Base-by-base conservation (phyloP, 495 filamentous ascomycete genomes). In the Aspergillus mulundensis region DNA sequence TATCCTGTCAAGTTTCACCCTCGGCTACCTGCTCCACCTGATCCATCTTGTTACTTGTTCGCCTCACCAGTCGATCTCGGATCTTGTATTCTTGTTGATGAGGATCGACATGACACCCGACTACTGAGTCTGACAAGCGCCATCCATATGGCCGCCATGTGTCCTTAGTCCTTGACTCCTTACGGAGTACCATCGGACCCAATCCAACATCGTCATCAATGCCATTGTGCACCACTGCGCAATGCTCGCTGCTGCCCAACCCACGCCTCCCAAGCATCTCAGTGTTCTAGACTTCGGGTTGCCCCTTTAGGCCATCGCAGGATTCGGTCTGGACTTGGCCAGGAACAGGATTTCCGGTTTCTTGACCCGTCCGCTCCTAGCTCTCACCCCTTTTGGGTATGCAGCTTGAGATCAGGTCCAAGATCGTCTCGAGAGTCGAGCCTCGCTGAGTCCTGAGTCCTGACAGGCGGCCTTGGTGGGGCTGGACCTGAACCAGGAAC, bases 391-490 rank as follows among this genome's bases (percentile, higher is more conserved):
- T 36, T 36, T 36, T 36, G 7, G 32, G 32, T 36, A 36, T 36
- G 11, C 2, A 36, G 12, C 32, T 36, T 10, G 32, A 36, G 3
- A 3, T 36, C 8, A 7, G 12, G 32, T 36, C 28, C 5, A 30
- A 30, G 28, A 30, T 30, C 28, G 5, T 10, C 5, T 30, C 28
- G n/a, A n/a, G n/a, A n/a, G n/a, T n/a, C n/a, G n/a, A n/a, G n/a
- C n/a, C n/a, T n/a, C n/a, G n/a, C n/a, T n/a, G n/a, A n/a, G 25
- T 8, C 8, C 25, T 28, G 25, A 28, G 8, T 4, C 8, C 25
- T 53, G 50, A 53, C 50, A 53, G 50, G 36, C 50, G 28, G 36
- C 50, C 38, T 42, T 38, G 24, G 50, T 43, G 50, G 50, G 38
- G 36, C 36, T 50, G 5, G 12, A 10, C 11, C 32, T 36, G 25